A percentile compares a stretch with the other conserved stretches of the same genome.
Conservation (phyloP, 2,329 filamentous ascomycete genomes). For the Xylariaceae sp. region DNA sequence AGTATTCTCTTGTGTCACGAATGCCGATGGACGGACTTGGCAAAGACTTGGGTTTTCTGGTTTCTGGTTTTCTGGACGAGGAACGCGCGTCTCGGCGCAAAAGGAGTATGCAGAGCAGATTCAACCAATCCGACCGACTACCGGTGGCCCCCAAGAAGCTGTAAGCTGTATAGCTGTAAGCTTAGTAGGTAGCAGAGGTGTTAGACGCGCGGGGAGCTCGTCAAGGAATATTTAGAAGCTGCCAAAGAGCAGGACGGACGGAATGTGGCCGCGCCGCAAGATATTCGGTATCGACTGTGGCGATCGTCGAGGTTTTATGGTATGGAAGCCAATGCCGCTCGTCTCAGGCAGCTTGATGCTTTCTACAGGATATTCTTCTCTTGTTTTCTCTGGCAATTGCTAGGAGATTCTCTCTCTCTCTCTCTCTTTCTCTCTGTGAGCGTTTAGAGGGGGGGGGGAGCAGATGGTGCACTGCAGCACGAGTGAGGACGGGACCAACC, state of each 20-base stretch:
- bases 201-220: slow-evolving; percentile 26
- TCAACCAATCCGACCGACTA: slow-evolving; percentile 12
- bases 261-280: slow-evolving; percentile 23
- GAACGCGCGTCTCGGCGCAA: slow-evolving; percentile 28
- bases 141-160: slow-evolving; percentile 7
- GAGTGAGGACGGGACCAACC: background rate
- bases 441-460: background rate
- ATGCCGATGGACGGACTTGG: slow-evolving; percentile 18
- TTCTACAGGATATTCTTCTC: slow-evolving; percentile 1
- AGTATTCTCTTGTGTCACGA: slow-evolving; percentile 3
- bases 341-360: slow-evolving; percentile 19
- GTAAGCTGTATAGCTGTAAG: slow-evolving; percentile 3
- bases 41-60: background rate
- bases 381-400: slow-evolving; percentile 19
- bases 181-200: background rate
- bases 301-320: slow-evolving; percentile 15
- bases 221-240: slow-evolving; percentile 22
- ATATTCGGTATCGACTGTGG: slow-evolving; percentile 16
- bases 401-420: background rate
- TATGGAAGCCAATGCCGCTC: slow-evolving; percentile 20
- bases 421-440: background rate
- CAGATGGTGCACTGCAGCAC: slow-evolving; percentile 4
- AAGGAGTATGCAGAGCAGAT: slow-evolving; percentile 7
- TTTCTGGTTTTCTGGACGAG: slow-evolving; percentile 13
- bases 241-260: slow-evolving; percentile 24